phyloP scores from a whole-genome alignment of 768 basidiomycete species.

The Hygrophoropsis aurantiaca region DNA sequence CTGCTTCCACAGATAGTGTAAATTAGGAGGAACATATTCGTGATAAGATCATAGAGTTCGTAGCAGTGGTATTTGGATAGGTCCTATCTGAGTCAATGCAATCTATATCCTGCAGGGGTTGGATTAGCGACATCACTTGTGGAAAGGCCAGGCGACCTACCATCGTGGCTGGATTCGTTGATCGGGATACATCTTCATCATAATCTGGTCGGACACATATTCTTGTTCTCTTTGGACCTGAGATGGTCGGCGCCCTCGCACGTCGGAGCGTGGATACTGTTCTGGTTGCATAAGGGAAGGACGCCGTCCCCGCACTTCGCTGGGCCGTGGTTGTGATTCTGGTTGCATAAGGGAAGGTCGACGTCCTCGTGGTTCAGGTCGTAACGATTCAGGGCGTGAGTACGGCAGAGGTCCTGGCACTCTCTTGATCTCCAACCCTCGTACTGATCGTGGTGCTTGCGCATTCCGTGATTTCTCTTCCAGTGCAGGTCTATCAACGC shows the following conservation, averaged over 20 bases:
- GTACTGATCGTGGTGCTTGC: too few relatives aligned
- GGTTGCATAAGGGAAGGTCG: too few relatives aligned
- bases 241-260: slow-evolving; percentile 12
- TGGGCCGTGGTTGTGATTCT: too few relatives aligned
- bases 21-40: not conserved
- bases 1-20: not conserved
- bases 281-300: too few relatives aligned
- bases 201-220: slow-evolving; percentile 32
- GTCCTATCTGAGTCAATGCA: not conserved
- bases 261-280: not conserved
- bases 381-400: not conserved
- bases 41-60: not conserved
- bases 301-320: too few relatives aligned
- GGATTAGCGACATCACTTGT: not conserved
- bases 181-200: slow-evolving; percentile 34
- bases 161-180: slow-evolving; percentile 31
- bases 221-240: slow-evolving; percentile 31
- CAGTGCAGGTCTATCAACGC: slow-evolving; percentile 2
- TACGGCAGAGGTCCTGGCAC: not conserved
- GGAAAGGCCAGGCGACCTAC: slow-evolving; percentile 14
- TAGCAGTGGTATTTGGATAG: not conserved
- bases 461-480: slow-evolving; percentile 10
- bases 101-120: not conserved
- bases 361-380: too few relatives aligned
- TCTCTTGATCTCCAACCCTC: not conserved